Evolutionary conservation across 495 filamentous ascomycete genomes (phyloP).

Genomic region (Aspergillus ellipticus): DNA sequence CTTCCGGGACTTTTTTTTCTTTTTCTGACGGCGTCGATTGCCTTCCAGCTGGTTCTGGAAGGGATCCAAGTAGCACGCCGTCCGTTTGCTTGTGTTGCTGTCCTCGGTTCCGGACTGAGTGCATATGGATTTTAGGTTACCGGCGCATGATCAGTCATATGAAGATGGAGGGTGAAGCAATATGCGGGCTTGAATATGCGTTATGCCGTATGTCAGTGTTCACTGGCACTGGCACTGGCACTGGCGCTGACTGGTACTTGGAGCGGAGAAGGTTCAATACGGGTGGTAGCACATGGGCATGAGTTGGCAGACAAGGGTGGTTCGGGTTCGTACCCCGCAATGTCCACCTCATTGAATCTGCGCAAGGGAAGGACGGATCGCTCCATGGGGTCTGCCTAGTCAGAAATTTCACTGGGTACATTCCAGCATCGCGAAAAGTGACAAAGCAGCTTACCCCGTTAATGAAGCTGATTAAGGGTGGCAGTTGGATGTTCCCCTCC

Average conservation of each 20-base stretch:
- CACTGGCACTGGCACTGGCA: background rate
- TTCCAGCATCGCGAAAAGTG: too few relatives aligned
- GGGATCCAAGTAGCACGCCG: background rate
- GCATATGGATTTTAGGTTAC: too few relatives aligned
- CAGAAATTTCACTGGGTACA: too few relatives aligned
- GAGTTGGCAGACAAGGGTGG: conserved; percentile 4
- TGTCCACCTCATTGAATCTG: background rate
- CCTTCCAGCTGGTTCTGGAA: background rate
- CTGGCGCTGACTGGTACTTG: too few relatives aligned
- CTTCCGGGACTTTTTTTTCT: background rate
- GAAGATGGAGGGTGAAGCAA: background rate
- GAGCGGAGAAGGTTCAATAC: background rate
- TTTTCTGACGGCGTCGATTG: conserved; percentile 10
- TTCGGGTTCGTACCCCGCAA: conserved; percentile 1
- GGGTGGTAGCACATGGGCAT: background rate
- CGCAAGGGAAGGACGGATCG: background rate
- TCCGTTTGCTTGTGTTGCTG: too few relatives aligned
- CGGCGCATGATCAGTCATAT: background rate
- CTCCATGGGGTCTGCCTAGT: background rate
- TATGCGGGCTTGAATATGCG: background rate
- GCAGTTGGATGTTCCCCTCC: too few relatives aligned
- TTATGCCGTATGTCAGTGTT: too few relatives aligned
- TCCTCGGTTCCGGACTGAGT: too few relatives aligned
- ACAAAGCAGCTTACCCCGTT: too few relatives aligned
- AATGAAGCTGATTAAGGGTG: too few relatives aligned